Percentiles rank a stretch among this genome's conserved stretches.
Conservation (phyloP, 768 basidiomycete species). For the Boletellus ananas region DNA sequence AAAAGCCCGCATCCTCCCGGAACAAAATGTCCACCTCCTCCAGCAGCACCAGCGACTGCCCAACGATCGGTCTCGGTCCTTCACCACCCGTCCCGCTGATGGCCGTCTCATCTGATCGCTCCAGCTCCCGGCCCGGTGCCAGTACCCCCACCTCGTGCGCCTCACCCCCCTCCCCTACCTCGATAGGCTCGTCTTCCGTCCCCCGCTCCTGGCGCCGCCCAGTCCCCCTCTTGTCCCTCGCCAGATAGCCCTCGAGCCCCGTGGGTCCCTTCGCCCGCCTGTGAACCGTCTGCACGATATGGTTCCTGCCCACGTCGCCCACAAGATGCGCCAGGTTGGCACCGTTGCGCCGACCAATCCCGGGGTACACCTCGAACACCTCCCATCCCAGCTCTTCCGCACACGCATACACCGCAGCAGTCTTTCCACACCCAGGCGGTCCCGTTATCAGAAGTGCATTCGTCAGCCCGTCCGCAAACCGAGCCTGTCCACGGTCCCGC, state of each 20-base stretch:
- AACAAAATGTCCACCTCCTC: slow-evolving; percentile 96
- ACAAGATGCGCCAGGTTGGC: slow-evolving; percentile 73
- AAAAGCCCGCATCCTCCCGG: slow-evolving; percentile 82
- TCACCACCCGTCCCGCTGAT: slow-evolving; percentile 4
- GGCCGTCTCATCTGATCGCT: neutral
- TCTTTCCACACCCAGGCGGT: slow-evolving; percentile 85
- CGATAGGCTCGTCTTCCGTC: slow-evolving; percentile 20
- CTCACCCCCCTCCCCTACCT: slow-evolving; percentile 13
- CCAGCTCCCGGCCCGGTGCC: slow-evolving; percentile 4
- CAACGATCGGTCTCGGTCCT: slow-evolving; percentile 35
- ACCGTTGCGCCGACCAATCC: slow-evolving; percentile 85
- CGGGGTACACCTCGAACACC: slow-evolving; percentile 95
- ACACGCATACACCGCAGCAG: slow-evolving; percentile 89
- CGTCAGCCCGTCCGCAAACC: slow-evolving; percentile 51
- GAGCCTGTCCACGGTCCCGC: slow-evolving; percentile 11
- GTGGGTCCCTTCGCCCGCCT: slow-evolving; percentile 7
- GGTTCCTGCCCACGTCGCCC: slow-evolving; percentile 93
- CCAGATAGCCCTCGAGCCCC: slow-evolving; percentile 19
- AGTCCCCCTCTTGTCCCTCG: slow-evolving; percentile 2
- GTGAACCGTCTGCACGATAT: slow-evolving; percentile 54
- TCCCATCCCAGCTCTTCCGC: slow-evolving; percentile 94
- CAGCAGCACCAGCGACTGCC: slow-evolving; percentile 85
- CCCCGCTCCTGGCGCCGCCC: slow-evolving; percentile 10
- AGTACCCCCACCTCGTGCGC: neutral
- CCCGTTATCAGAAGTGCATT: slow-evolving; percentile 87